These are phyloP conservation scores for Elaphomyces granulatus DNA, from an alignment of 495 filamentous ascomycete genomes.

Conservation along the genomic window DNA sequence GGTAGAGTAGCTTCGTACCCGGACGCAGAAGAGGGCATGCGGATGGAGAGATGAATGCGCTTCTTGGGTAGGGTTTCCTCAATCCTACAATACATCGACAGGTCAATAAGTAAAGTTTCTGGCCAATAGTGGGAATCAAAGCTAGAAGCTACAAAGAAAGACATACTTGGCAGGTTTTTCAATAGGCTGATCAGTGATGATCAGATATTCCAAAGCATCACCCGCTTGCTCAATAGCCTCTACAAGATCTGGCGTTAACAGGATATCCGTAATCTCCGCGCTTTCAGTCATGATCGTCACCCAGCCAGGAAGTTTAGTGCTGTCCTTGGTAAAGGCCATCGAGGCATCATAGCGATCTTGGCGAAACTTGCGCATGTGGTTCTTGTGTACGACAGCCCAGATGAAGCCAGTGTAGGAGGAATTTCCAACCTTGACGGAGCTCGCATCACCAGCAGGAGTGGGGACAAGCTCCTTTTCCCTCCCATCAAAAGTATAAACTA, in stretches of 20 bases:
- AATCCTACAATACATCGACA: constrained; percentile 38
- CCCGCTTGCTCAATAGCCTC: constrained; percentile 69
- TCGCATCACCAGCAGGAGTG: constrained; percentile 35
- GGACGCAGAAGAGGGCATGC: constrained; percentile 44
- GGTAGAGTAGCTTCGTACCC: constrained; percentile 54
- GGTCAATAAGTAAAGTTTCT: constrained; percentile 10
- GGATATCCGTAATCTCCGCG: constrained; percentile 79
- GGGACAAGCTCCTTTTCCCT: constrained; percentile 67
- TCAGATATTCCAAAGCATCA: constrained; percentile 70
- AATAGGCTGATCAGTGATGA: constrained; percentile 78
- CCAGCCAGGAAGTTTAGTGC: constrained; percentile 81
- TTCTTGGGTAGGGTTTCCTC: constrained; percentile 77
- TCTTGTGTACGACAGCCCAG: constrained; percentile 92
- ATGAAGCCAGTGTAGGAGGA: constrained; percentile 82
- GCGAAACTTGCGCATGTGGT: constrained; percentile 73
- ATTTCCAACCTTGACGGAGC: constrained; percentile 43
- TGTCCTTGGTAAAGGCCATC: constrained; percentile 82
- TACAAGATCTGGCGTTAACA: constrained; percentile 74
- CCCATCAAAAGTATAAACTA: constrained; percentile 78
- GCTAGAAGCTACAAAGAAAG: background rate
- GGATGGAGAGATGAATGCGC: constrained; percentile 63
- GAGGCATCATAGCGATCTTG: constrained; percentile 91
- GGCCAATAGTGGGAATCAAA: background rate
- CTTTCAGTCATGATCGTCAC: constrained; percentile 91
- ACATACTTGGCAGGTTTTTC: constrained; percentile 75